phyloP scores from a whole-genome alignment of 768 basidiomycete species.

The Suillus luteus region DNA sequence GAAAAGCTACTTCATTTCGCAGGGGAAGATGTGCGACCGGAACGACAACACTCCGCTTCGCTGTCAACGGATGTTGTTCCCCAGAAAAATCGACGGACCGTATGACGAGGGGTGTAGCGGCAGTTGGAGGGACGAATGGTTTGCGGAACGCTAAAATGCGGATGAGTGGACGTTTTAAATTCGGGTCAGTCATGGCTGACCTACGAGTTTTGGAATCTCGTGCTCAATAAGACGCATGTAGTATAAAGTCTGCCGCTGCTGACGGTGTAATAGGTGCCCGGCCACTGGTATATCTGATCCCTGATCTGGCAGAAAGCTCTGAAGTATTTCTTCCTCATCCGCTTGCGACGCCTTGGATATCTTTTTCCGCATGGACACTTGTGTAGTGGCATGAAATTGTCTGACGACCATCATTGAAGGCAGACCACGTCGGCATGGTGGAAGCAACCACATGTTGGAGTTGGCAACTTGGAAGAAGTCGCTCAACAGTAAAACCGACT shows the following conservation, averaged over 20 bases:
- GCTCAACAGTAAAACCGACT: not conserved
- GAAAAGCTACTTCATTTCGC: constrained; percentile 59
- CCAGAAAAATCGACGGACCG: constrained; percentile 78
- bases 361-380: constrained; percentile 20
- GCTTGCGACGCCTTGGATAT: constrained; percentile 39
- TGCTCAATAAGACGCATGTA: constrained; percentile 86
- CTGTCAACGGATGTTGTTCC: constrained; percentile 69
- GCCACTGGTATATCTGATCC: constrained; percentile 65
- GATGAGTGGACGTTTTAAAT: constrained; percentile 18
- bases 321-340: constrained; percentile 39
- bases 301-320: constrained; percentile 34
- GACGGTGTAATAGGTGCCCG: constrained; percentile 72
- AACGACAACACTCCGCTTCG: constrained; percentile 74
- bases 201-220: constrained; percentile 85
- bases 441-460: constrained; percentile 24
- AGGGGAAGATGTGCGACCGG: constrained; percentile 77
- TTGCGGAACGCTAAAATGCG: constrained; percentile 71
- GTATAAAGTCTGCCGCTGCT: constrained; percentile 73
- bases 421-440: constrained; percentile 21
- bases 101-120: constrained; percentile 61
- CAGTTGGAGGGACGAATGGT: constrained; percentile 70
- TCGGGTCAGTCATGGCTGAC: constrained; percentile 42
- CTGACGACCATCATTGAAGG: constrained; percentile 19
- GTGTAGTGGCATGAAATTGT: constrained; percentile 28
- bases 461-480: not conserved